Percentiles rank a stretch among this genome's conserved stretches.
These are phyloP conservation scores for Dujonia santamariae DNA, from an alignment of 1,139 yeast species.

Conservation along the genomic window DNA sequence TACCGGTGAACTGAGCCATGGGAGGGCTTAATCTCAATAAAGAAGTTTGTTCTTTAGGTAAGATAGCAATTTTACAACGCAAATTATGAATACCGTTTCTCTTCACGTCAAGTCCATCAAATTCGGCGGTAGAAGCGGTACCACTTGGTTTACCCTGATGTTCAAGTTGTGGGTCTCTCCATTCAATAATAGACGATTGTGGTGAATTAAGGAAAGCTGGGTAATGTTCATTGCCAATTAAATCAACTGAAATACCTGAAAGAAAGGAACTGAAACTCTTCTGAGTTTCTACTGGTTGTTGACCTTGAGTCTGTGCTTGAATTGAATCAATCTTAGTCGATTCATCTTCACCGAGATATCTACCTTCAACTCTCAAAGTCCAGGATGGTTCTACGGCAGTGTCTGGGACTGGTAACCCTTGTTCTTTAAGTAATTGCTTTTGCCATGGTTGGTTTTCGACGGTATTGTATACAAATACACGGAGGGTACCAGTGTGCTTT, in stretches of 20 bases:
- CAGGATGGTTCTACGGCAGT: conserved; percentile 52
- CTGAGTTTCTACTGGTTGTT: no score
- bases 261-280: conserved; percentile 81
- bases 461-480: conserved; percentile 82
- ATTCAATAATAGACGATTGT: conserved; percentile 38
- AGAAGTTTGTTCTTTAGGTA: conserved; percentile 69
- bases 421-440: conserved; percentile 33
- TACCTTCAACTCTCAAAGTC: conserved; percentile 89
- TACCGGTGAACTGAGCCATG: conserved; percentile 70
- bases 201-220: conserved; percentile 32
- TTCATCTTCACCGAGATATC: conserved; percentile 44
- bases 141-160: conserved; percentile 11
- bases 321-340: conserved; percentile 10
- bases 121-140: conserved; percentile 38
- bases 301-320: conserved; percentile 4
- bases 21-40: conserved; percentile 60
- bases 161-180: conserved; percentile 31
- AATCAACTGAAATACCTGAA: conserved; percentile 80
- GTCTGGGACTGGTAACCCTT: conserved; percentile 19
- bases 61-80: conserved; percentile 69
- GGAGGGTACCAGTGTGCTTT: conserved; percentile 53
- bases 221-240: conserved; percentile 40
- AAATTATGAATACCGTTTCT: conserved; percentile 72
- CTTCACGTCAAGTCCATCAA: conserved; percentile 87
- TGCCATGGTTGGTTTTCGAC: conserved; percentile 95